Percentiles rank a stretch among this genome's conserved stretches.
phyloP scores from a whole-genome alignment of 305 asterid genomes.

The Andrographis paniculata region DNA sequence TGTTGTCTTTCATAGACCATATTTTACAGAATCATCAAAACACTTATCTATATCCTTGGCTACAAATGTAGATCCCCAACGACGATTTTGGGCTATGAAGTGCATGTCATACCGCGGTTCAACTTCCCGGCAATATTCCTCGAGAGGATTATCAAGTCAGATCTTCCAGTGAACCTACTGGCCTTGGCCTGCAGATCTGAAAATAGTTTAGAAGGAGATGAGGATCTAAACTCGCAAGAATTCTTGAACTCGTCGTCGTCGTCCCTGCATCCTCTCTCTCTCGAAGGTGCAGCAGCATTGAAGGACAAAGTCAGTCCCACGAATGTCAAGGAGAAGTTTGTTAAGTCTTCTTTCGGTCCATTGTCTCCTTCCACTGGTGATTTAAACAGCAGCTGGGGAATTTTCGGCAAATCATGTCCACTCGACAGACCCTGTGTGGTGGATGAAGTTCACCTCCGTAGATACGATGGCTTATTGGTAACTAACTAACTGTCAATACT shows the following conservation, averaged over 20 bases:
- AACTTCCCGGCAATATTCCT: slow-evolving; percentile 91
- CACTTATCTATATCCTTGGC: neutral
- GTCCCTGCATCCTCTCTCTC: slow-evolving; percentile 28
- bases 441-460: slow-evolving; percentile 94
- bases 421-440: slow-evolving; percentile 70
- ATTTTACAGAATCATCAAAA: too few relatives aligned
- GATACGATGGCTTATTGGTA: slow-evolving; percentile 96
- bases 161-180: slow-evolving; percentile 87
- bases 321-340: slow-evolving; percentile 36
- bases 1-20: too few relatives aligned
- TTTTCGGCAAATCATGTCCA: slow-evolving; percentile 67
- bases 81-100: slow-evolving; percentile 65
- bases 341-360: slow-evolving; percentile 55
- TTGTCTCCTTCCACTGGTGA: slow-evolving; percentile 60
- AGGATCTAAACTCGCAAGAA: slow-evolving; percentile 23
- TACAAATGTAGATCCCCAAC: slow-evolving; percentile 39
- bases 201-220: slow-evolving; percentile 53
- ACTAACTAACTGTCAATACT: slow-evolving; percentile 22
- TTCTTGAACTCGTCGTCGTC: slow-evolving; percentile 23
- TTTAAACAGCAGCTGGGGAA: slow-evolving; percentile 62
- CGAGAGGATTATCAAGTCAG: slow-evolving; percentile 85
- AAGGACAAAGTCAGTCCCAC: slow-evolving; percentile 28
- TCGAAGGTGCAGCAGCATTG: slow-evolving; percentile 24
- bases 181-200: slow-evolving; percentile 92
- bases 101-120: slow-evolving; percentile 83